A percentile compares a stretch with the other conserved stretches of the same genome.
Conservation (phyloP, 257 asterid genomes). For the Henckelia pumila region DNA sequence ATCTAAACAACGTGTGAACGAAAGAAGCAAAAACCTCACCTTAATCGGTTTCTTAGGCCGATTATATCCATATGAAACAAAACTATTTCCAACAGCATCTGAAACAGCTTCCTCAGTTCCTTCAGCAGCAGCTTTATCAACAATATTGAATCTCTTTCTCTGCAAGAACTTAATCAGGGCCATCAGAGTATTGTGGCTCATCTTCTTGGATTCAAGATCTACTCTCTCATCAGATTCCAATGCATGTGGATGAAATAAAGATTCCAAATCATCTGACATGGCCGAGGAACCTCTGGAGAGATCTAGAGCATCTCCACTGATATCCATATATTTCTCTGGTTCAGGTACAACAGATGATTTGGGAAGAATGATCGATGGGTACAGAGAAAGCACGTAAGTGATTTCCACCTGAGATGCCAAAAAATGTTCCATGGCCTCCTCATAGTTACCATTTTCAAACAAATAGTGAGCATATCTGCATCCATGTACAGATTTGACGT, state of each 20-base stretch:
- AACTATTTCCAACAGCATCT: constrained; percentile 83
- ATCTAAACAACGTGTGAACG: not conserved
- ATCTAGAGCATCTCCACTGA: constrained; percentile 55
- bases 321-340: constrained; percentile 69
- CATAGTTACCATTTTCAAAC: constrained; percentile 87
- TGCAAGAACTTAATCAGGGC: constrained; percentile 94
- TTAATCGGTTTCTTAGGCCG: constrained; percentile 62
- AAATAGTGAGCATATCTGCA: constrained; percentile 90
- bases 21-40: constrained; percentile 44
- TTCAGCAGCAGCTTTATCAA: constrained; percentile 96
- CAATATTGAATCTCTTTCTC: constrained; percentile 66
- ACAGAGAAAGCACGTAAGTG: constrained; percentile 74
- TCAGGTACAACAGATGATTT: constrained; percentile 80
- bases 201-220: constrained; percentile 82
- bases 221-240: constrained; percentile 64
- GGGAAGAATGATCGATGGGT: constrained; percentile 81
- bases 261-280: constrained; percentile 81
- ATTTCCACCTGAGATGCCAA: constrained; percentile 93
- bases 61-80: constrained; percentile 59
- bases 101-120: constrained; percentile 99
- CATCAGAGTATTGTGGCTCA: constrained; percentile 94
- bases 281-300: constrained; percentile 89
- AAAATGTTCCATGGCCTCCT: constrained; percentile 97
- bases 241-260: constrained; percentile 39
- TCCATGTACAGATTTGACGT: constrained; percentile 27